A percentile compares a stretch with the other conserved stretches of the same genome.
These are phyloP conservation scores for Tagetes patula DNA, from an alignment of 129 eudicot species.

Conservation along the genomic window DNA sequence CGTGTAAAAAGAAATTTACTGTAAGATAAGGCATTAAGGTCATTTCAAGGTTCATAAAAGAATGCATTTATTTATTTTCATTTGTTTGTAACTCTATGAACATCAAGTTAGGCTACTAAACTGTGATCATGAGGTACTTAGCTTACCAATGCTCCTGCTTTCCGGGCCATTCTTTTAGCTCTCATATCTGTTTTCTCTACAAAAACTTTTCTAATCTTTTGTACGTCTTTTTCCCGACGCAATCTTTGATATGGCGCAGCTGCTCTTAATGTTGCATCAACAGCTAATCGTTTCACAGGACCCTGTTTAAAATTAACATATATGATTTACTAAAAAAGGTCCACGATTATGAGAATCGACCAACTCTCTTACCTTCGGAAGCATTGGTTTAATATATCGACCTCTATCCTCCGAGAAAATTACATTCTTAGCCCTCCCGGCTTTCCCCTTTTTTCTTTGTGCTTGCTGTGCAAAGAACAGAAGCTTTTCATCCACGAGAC, in stretches of 20 bases:
- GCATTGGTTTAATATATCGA: slow-evolving; percentile 96
- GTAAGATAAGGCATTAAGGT: neutral
- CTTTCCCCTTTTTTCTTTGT: slow-evolving; percentile 84
- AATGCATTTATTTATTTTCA: neutral
- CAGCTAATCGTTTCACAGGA: slow-evolving; percentile 93
- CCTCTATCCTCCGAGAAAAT: slow-evolving; percentile 98
- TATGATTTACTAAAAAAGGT: slow-evolving; percentile 4
- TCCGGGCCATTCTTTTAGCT: slow-evolving; percentile 98
- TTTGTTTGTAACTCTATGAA: slow-evolving; percentile 1
- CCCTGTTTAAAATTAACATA: slow-evolving; percentile 51
- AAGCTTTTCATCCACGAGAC: slow-evolving; percentile 95
- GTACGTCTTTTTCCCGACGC: slow-evolving; percentile 68
- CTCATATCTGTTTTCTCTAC: slow-evolving; percentile 97
- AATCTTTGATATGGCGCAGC: slow-evolving; percentile 99
- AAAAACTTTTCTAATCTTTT: slow-evolving; percentile 69
- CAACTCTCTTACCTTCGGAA: slow-evolving; percentile 66
- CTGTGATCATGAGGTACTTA: neutral
- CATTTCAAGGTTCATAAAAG: neutral
- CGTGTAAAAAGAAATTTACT: neutral
- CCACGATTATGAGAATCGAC: neutral
- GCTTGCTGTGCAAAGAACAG: slow-evolving; percentile 99
- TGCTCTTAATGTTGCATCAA: slow-evolving; percentile 98
- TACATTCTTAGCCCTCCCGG: slow-evolving; percentile 97
- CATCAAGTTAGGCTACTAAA: neutral
- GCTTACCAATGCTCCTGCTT: slow-evolving; percentile 97